A percentile compares a stretch with the other conserved stretches of the same genome.
phyloP scores from a whole-genome alignment of 805 yeast species.

The Metschnikowia lunata region DNA sequence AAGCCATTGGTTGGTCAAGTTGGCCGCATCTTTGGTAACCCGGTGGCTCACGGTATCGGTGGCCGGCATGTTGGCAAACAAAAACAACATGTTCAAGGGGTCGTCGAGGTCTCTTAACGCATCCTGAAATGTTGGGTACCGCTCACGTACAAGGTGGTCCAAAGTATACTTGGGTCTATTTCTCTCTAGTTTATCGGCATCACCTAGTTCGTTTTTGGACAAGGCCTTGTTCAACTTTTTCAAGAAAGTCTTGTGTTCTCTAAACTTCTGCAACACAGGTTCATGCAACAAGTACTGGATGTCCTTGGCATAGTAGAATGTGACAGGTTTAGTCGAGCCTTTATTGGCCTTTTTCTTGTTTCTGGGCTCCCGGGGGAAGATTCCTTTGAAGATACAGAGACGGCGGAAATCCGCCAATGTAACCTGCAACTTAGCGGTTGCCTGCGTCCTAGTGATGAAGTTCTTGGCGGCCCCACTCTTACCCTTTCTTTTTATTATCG shows the following conservation, averaged over 20 bases:
- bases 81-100: conserved; percentile 89
- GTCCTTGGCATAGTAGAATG: conserved; percentile 91
- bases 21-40: conserved; percentile 83
- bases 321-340: conserved; percentile 94
- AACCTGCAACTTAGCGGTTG: conserved; percentile 85
- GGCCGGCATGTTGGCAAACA: conserved; percentile 93
- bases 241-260: conserved; percentile 94
- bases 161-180: conserved; percentile 80
- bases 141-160: conserved; percentile 87
- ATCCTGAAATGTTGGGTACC: conserved; percentile 91
- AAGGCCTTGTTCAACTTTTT: conserved; percentile 84
- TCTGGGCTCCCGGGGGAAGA: conserved; percentile 94
- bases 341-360: conserved; percentile 95
- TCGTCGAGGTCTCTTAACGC: conserved; percentile 93
- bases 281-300: conserved; percentile 94
- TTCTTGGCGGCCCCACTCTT: conserved; percentile 86
- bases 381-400: conserved; percentile 95
- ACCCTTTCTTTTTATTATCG: conserved; percentile 77
- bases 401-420: conserved; percentile 96
- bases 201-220: conserved; percentile 86
- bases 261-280: conserved; percentile 83
- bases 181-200: conserved; percentile 80
- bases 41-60: conserved; percentile 75
- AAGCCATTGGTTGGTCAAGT: conserved; percentile 88
- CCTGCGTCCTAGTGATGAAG: conserved; percentile 91